phyloP scores from a whole-genome alignment of 495 filamentous ascomycete genomes.

The Hyaloscypha bicolor region DNA sequence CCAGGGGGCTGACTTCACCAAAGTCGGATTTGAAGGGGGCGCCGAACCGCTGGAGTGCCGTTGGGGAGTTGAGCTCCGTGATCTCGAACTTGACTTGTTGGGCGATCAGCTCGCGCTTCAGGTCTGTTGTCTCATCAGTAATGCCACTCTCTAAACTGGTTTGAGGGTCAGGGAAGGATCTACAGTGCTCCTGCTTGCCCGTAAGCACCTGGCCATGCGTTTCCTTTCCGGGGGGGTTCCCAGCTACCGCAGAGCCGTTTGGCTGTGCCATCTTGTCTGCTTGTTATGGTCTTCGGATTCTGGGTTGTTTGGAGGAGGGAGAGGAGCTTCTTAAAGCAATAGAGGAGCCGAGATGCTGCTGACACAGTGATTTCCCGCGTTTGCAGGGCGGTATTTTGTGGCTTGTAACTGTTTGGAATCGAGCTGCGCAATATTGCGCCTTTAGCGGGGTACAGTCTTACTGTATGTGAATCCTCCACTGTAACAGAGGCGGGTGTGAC shows the following conservation, averaged over 20 bases:
- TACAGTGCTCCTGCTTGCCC: conserved; percentile 98
- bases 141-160: conserved; percentile 7
- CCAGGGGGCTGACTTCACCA: conserved; percentile 89
- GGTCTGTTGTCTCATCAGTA: conserved; percentile 58
- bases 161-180: not conserved
- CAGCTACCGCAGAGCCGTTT: conserved; percentile 14
- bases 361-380: conserved; percentile 1
- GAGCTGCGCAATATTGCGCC: conserved; percentile 3
- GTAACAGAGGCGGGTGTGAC: not conserved
- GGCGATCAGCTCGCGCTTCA: conserved; percentile 92
- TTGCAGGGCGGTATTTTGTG: conserved; percentile 5
- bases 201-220: conserved; percentile 55
- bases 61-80: conserved; percentile 87
- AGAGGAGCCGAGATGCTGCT: not conserved
- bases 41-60: conserved; percentile 91
- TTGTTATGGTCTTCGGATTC: not conserved
- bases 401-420: conserved; percentile 10
- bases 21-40: conserved; percentile 91
- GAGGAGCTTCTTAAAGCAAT: not conserved
- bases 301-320: not conserved
- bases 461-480: not conserved
- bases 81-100: conserved; percentile 90
- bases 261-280: not conserved
- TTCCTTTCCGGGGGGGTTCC: not conserved
- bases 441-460: conserved; percentile 17